phyloP scores from a whole-genome alignment of 2,329 filamentous ascomycete species.

The Xylaria sp. region DNA sequence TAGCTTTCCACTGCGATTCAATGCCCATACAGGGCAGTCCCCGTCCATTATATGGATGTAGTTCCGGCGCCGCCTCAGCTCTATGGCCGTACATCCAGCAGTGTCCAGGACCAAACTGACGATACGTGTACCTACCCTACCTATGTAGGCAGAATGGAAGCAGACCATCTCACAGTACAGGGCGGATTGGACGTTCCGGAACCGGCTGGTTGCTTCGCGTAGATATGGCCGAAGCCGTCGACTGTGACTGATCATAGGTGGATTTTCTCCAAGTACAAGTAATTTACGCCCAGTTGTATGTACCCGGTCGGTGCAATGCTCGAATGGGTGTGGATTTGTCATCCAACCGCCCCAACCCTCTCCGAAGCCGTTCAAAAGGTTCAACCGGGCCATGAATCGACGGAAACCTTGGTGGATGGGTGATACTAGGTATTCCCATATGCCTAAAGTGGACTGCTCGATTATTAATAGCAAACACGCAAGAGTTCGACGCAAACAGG shows the following conservation, averaged over 20 bases:
- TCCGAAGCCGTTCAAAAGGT: no score
- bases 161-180: not conserved
- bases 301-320: no score
- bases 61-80: no score
- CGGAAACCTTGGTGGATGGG: conserved; percentile 17
- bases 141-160: no score
- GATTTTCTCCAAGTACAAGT: not conserved
- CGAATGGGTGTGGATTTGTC: no score
- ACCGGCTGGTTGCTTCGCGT: not conserved
- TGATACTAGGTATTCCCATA: not conserved
- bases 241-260: not conserved
- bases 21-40: no score
- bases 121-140: no score
- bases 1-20: no score
- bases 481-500: conserved; percentile 15
- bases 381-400: not conserved
- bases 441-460: conserved; percentile 7
- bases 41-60: no score
- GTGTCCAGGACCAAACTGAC: no score
- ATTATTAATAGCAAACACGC: conserved; percentile 19
- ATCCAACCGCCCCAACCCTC: not conserved
- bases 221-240: not conserved
- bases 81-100: no score
- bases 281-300: no score
- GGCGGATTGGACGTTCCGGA: not conserved